phyloP scores from a whole-genome alignment of 1,284 basidiomycete genomes.

The Boletus sp. region DNA sequence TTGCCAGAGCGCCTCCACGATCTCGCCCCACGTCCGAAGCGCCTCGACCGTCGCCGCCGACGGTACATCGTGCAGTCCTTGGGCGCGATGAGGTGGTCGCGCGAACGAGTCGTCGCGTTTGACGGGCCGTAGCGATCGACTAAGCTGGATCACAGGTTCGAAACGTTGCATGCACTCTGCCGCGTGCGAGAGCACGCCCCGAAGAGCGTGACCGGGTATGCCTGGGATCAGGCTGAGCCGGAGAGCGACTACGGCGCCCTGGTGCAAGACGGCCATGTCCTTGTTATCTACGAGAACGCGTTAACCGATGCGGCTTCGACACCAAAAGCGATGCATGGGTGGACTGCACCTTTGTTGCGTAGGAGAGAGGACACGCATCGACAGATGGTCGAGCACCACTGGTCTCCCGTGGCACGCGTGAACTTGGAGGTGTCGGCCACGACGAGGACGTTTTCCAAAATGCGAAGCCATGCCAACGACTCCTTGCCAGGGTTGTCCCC shows the following conservation, averaged over 20 bases:
- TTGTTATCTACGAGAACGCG: conserved; percentile 16
- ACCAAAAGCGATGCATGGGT: background rate
- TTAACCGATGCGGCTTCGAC: background rate
- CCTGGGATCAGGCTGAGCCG: conserved; percentile 20
- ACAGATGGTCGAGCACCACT: conserved; percentile 53
- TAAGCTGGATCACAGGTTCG: conserved; percentile 32
- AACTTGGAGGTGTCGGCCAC: conserved; percentile 37
- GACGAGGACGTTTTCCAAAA: conserved; percentile 66
- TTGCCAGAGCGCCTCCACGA: conserved; percentile 50
- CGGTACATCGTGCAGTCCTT: conserved; percentile 37
- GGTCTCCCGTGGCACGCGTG: conserved; percentile 46
- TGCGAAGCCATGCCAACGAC: conserved; percentile 58
- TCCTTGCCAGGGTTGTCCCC: conserved; percentile 34
- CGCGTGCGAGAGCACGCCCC: conserved; percentile 34
- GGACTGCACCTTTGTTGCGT: conserved; percentile 22
- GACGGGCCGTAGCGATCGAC: background rate
- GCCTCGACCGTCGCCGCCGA: conserved; percentile 27
- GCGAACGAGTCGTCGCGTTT: background rate
- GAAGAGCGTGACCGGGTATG: conserved; percentile 5
- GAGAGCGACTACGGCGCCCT: conserved; percentile 14
- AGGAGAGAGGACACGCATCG: conserved; percentile 50
- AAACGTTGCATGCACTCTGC: conserved; percentile 35
- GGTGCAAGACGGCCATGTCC: conserved; percentile 21
- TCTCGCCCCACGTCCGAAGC: conserved; percentile 45
- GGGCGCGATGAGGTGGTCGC: conserved; percentile 37